Percentiles rank a stretch among this genome's conserved stretches.
Conservation (phyloP, 805 yeast species). For the Pichia nakasei region DNA sequence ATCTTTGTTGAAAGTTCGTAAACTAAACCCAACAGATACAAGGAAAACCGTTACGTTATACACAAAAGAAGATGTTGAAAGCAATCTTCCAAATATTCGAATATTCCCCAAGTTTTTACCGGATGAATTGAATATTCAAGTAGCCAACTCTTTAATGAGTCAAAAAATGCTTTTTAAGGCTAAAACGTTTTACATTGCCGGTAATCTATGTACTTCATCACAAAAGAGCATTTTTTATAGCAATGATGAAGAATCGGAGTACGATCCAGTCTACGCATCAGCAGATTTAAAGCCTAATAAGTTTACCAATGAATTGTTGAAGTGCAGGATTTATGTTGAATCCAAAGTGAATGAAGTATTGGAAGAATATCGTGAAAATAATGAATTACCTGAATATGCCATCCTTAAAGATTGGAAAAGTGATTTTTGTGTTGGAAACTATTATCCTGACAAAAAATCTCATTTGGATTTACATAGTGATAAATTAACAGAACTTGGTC, state of each 20-base stretch:
- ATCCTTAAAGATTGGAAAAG: constrained; percentile 38
- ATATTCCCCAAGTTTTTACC: constrained; percentile 48
- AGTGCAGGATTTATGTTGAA: constrained; percentile 12
- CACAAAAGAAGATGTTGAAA: constrained; percentile 43
- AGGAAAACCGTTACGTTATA: constrained; percentile 26
- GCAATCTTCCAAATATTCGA: constrained; percentile 42
- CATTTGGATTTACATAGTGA: constrained; percentile 73
- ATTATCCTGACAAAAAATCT: constrained; percentile 40
- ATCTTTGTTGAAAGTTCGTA: background rate
- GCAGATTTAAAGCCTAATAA: background rate
- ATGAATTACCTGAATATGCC: constrained; percentile 26
- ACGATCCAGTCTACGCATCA: constrained; percentile 2
- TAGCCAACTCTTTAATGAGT: constrained; percentile 35
- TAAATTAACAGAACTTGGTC: constrained; percentile 62
- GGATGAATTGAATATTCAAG: constrained; percentile 33
- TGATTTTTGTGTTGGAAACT: constrained; percentile 47
- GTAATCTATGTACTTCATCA: constrained; percentile 50
- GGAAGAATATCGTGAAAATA: constrained; percentile 16
- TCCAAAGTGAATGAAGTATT: constrained; percentile 16
- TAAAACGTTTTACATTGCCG: constrained; percentile 52
- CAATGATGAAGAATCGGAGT: constrained; percentile 8
- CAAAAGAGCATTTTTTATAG: constrained; percentile 35
- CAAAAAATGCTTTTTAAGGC: constrained; percentile 33
- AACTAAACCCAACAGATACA: background rate
- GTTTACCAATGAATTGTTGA: constrained; percentile 11